phyloP scores from a whole-genome alignment of 2,329 filamentous ascomycete species.

The Fusarium torreyae region DNA sequence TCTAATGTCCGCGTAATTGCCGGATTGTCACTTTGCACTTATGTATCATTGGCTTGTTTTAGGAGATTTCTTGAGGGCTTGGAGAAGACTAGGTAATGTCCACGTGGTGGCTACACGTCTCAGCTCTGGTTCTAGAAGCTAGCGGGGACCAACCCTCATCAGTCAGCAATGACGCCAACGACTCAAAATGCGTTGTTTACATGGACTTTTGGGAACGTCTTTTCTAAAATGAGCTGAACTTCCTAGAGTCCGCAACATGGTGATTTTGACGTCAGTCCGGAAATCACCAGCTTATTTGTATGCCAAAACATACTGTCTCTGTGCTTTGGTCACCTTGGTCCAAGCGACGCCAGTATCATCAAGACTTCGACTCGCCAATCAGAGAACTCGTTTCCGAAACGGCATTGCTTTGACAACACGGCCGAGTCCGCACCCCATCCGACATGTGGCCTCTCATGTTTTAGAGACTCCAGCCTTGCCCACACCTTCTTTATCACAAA shows the following conservation, averaged over 20 bases:
- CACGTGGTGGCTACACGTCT: conserved; percentile 15
- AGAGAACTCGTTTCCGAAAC: background rate
- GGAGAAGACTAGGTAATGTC: background rate
- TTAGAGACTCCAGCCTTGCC: fast-evolving
- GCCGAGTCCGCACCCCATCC: fast-evolving
- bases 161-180: conserved; percentile 30
- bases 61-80: too few relatives aligned
- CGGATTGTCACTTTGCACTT: too few relatives aligned
- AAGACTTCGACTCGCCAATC: conserved; percentile 7
- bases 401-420: background rate
- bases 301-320: conserved; percentile 44
- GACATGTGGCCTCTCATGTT: fast-evolving
- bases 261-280: conserved; percentile 40
- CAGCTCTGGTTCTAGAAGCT: background rate
- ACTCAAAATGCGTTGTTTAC: conserved; percentile 1
- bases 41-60: too few relatives aligned
- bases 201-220: background rate
- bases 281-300: conserved; percentile 48
- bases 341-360: conserved; percentile 44
- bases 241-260: conserved; percentile 26
- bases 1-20: too few relatives aligned
- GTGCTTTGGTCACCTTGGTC: conserved; percentile 42
- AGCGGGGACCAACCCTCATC: background rate
- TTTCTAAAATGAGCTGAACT: background rate
- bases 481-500: background rate